Conservation (phyloP, 139 green algal species). For the Limnomonas spitsbergensis region DNA sequence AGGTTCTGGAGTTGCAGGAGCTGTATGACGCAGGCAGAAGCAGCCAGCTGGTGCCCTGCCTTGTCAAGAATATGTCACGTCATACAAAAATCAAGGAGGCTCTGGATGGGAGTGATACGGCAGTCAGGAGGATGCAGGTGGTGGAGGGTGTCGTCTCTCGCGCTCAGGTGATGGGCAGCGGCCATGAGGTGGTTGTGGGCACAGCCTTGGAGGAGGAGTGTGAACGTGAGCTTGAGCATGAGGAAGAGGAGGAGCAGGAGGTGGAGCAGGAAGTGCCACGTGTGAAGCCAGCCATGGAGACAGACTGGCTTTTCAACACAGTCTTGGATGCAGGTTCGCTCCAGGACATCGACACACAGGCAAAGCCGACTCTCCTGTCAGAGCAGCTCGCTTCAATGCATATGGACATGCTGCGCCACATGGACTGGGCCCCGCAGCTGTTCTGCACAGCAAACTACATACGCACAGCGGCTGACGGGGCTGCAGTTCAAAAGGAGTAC, state of each 20-base stretch:
- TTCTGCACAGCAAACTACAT: conserved; percentile 43
- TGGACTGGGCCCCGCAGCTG: no score
- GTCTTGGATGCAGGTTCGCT: not conserved
- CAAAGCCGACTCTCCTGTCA: no score
- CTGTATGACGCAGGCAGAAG: conserved; percentile 19
- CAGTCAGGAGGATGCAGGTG: not conserved
- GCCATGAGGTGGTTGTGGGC: conserved; percentile 23
- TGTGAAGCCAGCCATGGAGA: conserved; percentile 8
- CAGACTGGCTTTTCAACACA: conserved; percentile 31
- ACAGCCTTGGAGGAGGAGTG: conserved; percentile 42
- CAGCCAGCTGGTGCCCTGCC: not conserved
- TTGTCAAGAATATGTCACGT: not conserved
- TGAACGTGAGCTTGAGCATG: conserved; percentile 48
- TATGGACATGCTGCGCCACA: no score
- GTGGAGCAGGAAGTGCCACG: conserved; percentile 30
- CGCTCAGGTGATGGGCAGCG: not conserved
- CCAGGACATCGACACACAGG: conserved; percentile 14
- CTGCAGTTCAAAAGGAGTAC: conserved; percentile 28
- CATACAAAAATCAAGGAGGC: not conserved
- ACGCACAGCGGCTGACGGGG: not conserved
- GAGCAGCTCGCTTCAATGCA: no score
- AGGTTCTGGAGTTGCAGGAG: conserved; percentile 29
- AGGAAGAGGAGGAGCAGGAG: conserved; percentile 56
- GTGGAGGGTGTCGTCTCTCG: not conserved
- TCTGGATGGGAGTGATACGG: not conserved